These are phyloP conservation scores for Iris pallida DNA, from an alignment of 116 monocot species.

Conservation along the genomic window DNA sequence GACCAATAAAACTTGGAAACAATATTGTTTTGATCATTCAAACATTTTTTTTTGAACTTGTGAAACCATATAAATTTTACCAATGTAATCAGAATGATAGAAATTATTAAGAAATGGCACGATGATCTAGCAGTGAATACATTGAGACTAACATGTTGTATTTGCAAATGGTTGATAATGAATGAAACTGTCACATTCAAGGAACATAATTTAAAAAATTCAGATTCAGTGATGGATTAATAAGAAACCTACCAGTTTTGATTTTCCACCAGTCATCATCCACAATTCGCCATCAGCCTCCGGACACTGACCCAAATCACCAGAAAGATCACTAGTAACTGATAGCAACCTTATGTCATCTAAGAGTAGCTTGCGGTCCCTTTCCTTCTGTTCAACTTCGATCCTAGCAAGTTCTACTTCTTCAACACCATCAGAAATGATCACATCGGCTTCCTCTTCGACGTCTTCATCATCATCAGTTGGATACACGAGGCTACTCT, in stretches of 20 bases:
- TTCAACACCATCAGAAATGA: slow-evolving; percentile 98
- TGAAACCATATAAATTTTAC: no score
- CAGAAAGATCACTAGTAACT: slow-evolving; percentile 29
- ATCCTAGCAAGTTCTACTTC: slow-evolving; percentile 98
- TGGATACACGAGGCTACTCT: slow-evolving; percentile 76
- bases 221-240: no score
- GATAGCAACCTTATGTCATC: slow-evolving; percentile 80
- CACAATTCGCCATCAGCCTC: slow-evolving; percentile 60
- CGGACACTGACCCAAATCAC: slow-evolving; percentile 19
- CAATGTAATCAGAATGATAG: no score
- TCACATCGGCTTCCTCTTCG: slow-evolving; percentile 94
- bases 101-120: no score
- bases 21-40: no score
- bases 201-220: no score
- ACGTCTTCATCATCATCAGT: slow-evolving; percentile 89
- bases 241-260: slow-evolving; percentile 49
- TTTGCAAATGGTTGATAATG: no score
- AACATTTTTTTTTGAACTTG: no score
- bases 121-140: no score
- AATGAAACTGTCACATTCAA: no score
- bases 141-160: no score
- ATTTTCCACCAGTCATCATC: slow-evolving; percentile 74
- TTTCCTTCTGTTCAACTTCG: slow-evolving; percentile 73
- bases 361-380: slow-evolving; percentile 80
- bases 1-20: no score